phyloP scores from a whole-genome alignment of 2,329 filamentous ascomycete genomes.

The Kalaharituber pfeilii region DNA sequence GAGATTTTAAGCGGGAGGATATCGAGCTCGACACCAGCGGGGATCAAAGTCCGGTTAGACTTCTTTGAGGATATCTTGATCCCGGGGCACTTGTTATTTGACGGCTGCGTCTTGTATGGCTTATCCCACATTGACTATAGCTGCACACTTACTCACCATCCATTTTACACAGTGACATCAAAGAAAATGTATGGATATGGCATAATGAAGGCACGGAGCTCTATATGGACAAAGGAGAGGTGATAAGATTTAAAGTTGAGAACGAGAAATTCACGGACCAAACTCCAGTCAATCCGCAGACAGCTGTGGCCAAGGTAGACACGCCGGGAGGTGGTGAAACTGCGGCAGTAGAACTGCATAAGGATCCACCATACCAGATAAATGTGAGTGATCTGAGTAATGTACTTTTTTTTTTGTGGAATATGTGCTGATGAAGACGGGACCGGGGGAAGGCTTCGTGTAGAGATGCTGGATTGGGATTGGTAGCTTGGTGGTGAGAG shows the following conservation, averaged over 20 bases:
- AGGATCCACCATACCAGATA: conserved; percentile 54
- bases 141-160: not conserved
- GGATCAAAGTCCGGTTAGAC: conserved; percentile 51
- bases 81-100: conserved; percentile 53
- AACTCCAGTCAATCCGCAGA: conserved; percentile 45
- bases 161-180: conserved; percentile 40
- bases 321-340: conserved; percentile 17
- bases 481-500: conserved; percentile 22
- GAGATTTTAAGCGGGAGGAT: conserved; percentile 81
- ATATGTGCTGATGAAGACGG: not conserved
- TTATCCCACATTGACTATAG: not conserved
- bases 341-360: conserved; percentile 34
- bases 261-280: conserved; percentile 86
- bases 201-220: conserved; percentile 52
- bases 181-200: conserved; percentile 74
- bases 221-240: conserved; percentile 80
- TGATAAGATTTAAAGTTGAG: conserved; percentile 70
- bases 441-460: conserved; percentile 15
- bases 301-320: not conserved
- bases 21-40: conserved; percentile 50
- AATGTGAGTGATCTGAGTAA: conserved; percentile 22
- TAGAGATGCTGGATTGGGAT: conserved; percentile 22
- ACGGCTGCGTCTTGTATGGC: conserved; percentile 57
- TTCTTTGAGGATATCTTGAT: conserved; percentile 92
- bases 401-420: not conserved